Base-by-base conservation (phyloP, 768 basidiomycete genomes). In the Pulveroboletus sp. region DNA sequence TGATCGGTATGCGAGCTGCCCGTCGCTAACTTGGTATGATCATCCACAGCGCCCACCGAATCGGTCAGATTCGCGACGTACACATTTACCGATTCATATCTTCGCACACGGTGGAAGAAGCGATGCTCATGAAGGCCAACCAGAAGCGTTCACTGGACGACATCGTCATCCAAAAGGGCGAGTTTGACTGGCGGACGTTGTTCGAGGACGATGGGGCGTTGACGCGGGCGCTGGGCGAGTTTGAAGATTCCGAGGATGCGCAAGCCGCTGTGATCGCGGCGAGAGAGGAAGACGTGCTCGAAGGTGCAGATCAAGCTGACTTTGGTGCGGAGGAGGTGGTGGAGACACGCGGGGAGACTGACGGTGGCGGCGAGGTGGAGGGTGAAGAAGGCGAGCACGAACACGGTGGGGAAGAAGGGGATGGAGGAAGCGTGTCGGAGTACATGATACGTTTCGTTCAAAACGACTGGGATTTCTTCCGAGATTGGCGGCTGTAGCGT, bases 51-150 rank as follows among this genome's bases (percentile, higher is more conserved):
- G 95, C 94, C 0, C 95, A 99, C 65, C 89, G 95, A n/a, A 97
- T 99, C 54, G 95, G 95, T 9, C 95, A 97, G 67, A 92, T 92
- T 51, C 88, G 90, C 42, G 91, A 93, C 62, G 94, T 98, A 9
- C 91, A 96, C 64, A 94, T 97, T 58, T 96, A 95, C 68, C 86
- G 94, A 16, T 92, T 98, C 63, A 84, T 97, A 40, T 90, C 90
- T 10, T 76, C 81, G 50, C 79, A 88, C 68, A 94, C 94, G 0
- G 92, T 98, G 27, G 94, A 98, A 68, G 94, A 97, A 69, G 91
- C 93, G 44, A 89, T 98, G 81, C 79, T 98, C 27, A 85, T 86
- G 54, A 96, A 95, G 66, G 94, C 94, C n/a, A 94, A 98, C 59
- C 94, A 98, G 72, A 98, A 98, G 68, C 85, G 93, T 43, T 82